These are phyloP conservation scores for Punctularia strigosozonata DNA, from an alignment of 768 basidiomycete species.

Conservation along the genomic window DNA sequence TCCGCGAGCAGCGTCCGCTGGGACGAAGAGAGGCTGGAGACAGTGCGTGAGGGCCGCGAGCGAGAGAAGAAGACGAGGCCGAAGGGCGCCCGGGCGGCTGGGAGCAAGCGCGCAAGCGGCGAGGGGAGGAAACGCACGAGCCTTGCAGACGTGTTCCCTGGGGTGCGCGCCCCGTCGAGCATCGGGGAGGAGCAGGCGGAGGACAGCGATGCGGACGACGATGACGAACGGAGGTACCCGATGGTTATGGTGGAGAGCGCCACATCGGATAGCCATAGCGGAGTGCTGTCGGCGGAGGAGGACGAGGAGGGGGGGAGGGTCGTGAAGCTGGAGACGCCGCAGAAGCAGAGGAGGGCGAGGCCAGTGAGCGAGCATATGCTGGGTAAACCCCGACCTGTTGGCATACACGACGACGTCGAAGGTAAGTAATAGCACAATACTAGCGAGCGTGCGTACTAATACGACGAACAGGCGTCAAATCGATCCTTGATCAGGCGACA, in stretches of 20 bases:
- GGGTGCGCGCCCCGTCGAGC: constrained; percentile 11
- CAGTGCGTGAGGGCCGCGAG: constrained; percentile 33
- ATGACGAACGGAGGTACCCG: constrained; percentile 8
- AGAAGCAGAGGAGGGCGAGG: constrained; percentile 33
- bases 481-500: constrained; percentile 68
- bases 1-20: constrained; percentile 39
- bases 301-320: constrained; percentile 8
- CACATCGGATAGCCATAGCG: constrained; percentile 37
- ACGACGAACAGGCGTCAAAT: constrained; percentile 36
- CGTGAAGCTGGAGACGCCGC: constrained; percentile 18
- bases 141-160: constrained; percentile 50
- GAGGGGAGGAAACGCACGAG: constrained; percentile 46
- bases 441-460: constrained; percentile 3
- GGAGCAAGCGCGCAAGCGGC: constrained; percentile 17
- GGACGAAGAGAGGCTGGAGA: constrained; percentile 38
- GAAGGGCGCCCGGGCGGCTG: constrained; percentile 21
- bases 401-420: constrained; percentile 40
- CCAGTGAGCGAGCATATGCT: constrained; percentile 58
- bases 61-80: constrained; percentile 23
- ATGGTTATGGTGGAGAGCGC: constrained; percentile 38
- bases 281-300: constrained; percentile 1
- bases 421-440: constrained; percentile 21
- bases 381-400: constrained; percentile 33
- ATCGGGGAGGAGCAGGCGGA: background rate
- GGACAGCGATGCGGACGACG: constrained; percentile 1